These are phyloP conservation scores for Mycena indigotica DNA, from an alignment of 768 basidiomycete genomes.

Conservation along the genomic window DNA sequence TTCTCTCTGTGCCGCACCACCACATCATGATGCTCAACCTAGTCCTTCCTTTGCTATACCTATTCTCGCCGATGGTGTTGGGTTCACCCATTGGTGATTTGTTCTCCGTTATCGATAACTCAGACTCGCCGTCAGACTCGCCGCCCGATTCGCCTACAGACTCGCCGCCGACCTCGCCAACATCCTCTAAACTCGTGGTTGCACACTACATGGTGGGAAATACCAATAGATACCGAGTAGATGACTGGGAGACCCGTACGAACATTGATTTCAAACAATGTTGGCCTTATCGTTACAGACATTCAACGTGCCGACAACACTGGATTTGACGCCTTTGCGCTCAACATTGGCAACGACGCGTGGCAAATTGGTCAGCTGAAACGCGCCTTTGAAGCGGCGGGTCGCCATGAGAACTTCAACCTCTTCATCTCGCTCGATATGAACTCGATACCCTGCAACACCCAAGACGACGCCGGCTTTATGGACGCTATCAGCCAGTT, in stretches of 20 bases:
- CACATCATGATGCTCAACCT: no score
- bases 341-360: slow-evolving; percentile 58
- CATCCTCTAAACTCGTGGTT: slow-evolving; percentile 33
- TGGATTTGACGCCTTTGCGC: slow-evolving; percentile 62
- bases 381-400: slow-evolving; percentile 53
- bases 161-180: neutral
- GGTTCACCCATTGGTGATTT: neutral
- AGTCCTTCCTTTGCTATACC: no score
- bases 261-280: slow-evolving; percentile 16
- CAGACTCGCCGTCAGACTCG: neutral
- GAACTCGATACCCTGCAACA: slow-evolving; percentile 45
- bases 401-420: slow-evolving; percentile 42
- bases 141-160: neutral
- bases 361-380: slow-evolving; percentile 53
- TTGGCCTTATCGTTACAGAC: slow-evolving; percentile 33
- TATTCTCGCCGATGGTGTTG: no score
- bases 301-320: slow-evolving; percentile 50
- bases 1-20: no score
- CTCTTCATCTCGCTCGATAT: slow-evolving; percentile 52
- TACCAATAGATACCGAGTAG: slow-evolving; percentile 59
- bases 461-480: slow-evolving; percentile 33
- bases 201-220: slow-evolving; percentile 73
- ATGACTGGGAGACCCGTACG: slow-evolving; percentile 51
- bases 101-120: neutral
- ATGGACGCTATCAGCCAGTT: slow-evolving; percentile 41